phyloP scores from a whole-genome alignment of 2,329 filamentous ascomycete species.

The Stagonosporopsis vannaccii region DNA sequence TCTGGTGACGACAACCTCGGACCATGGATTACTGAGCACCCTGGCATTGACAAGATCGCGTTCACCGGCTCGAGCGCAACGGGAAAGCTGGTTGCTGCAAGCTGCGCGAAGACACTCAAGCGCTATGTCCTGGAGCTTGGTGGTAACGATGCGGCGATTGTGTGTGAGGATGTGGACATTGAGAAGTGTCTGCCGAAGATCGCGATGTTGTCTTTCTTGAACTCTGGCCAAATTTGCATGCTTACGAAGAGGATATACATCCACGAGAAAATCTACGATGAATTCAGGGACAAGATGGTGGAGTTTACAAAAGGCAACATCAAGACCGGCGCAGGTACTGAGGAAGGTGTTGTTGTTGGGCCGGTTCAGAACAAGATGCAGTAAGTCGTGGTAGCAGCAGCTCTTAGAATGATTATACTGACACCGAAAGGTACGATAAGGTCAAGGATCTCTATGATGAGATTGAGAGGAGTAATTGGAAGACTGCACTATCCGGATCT shows the following conservation, averaged over 20 bases:
- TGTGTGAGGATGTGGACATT: slow-evolving; percentile 61
- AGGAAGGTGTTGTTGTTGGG: slow-evolving; percentile 38
- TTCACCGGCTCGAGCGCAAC: slow-evolving; percentile 69
- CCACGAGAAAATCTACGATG: slow-evolving; percentile 44
- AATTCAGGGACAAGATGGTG: slow-evolving; percentile 49
- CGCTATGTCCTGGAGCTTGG: slow-evolving; percentile 67
- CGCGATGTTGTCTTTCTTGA: slow-evolving; percentile 58
- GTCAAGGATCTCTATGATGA: slow-evolving; percentile 65
- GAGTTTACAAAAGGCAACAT: slow-evolving; percentile 53
- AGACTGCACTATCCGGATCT: slow-evolving; percentile 57
- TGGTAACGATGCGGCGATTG: slow-evolving; percentile 68
- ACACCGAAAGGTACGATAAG: slow-evolving; percentile 57
- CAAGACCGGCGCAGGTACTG: slow-evolving; percentile 41
- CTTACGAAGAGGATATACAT: slow-evolving; percentile 43
- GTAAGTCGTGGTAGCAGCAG: slow-evolving; percentile 6
- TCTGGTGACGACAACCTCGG: slow-evolving; percentile 67
- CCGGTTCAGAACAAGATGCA: slow-evolving; percentile 38
- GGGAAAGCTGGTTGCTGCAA: slow-evolving; percentile 66
- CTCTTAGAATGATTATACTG: neutral
- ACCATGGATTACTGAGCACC: slow-evolving; percentile 65
- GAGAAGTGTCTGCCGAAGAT: slow-evolving; percentile 50
- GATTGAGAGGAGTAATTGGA: slow-evolving; percentile 60
- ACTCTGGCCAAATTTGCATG: slow-evolving; percentile 60
- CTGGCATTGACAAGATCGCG: slow-evolving; percentile 66
- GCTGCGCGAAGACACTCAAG: slow-evolving; percentile 64